phyloP scores from a whole-genome alignment of 192 early-diverging fungal species.

The Entomortierella lignicola region DNA sequence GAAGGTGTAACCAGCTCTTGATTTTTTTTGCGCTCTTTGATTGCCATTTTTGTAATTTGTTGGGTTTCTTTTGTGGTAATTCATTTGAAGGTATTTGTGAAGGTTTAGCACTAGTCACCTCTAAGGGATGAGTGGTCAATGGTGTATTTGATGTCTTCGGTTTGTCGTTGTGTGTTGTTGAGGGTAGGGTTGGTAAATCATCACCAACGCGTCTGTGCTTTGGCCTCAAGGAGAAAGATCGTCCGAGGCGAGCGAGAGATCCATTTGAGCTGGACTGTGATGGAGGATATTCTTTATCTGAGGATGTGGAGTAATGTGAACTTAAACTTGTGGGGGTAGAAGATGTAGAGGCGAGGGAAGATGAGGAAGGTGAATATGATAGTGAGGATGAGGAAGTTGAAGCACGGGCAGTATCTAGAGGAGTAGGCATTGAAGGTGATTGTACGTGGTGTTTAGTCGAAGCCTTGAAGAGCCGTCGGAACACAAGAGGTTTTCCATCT shows the following conservation, averaged over 20 bases:
- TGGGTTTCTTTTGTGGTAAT: neutral
- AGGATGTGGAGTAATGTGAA: neutral
- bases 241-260: neutral
- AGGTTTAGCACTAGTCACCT: neutral
- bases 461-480: neutral
- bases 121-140: neutral
- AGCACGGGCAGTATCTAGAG: neutral
- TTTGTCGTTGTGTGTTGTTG: neutral
- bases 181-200: neutral
- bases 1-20: slow-evolving; percentile 15
- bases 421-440: neutral
- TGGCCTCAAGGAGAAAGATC: neutral
- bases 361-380: neutral
- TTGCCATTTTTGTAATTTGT: neutral
- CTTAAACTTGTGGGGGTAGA: neutral
- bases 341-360: neutral
- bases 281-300: neutral
- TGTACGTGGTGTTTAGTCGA: neutral
- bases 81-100: neutral
- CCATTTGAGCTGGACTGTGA: neutral
- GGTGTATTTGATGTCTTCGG: neutral
- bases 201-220: neutral
- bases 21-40: neutral
- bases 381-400: neutral
- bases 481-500: neutral